Base-by-base conservation (phyloP, 768 basidiomycete genomes). In the Rhodosporidiobolus sp. region DNA sequence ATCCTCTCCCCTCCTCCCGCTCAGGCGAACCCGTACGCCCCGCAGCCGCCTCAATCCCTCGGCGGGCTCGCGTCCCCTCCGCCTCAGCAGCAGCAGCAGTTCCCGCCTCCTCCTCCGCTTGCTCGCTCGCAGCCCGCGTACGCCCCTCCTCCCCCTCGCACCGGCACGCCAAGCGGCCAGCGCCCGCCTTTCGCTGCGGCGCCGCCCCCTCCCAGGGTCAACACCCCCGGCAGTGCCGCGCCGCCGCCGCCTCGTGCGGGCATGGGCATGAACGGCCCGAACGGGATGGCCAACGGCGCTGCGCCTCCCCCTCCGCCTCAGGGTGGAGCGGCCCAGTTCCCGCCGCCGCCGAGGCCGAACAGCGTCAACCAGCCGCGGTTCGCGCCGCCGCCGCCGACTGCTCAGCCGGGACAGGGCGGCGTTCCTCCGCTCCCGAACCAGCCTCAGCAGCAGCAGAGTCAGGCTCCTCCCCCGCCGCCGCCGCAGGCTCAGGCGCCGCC, bases 1-100 rank as follows among this genome's bases (percentile, higher is more conserved):
- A 32, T 61, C 48, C 30, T 61, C 20, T 32, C 88, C 0, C 89
- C 88, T 3, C 87, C 87, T 8, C 86, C 87, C 19, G 83, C 87
- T n/a, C 87, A 6, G 86, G 86, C 43, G 28, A 63, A 56, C 34
- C 60, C 58, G 35, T 66, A 59, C 22, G 65, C 65, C 2, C 65
- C 56, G 34, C 56, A 30, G 20, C 65, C 65, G 32, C 65, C 65
- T 4, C 56, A 30, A 11, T 57, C 65, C 26, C 65, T 55, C 4
- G 34, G 20, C 14, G 56, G 56, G 6, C 22, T 38, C 22, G 34
- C 34, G 24, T 30, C 34, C 12, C 63, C 28, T 1, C 54, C 63
- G 17, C 30, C 58, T 17, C 58, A 53, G 52, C 52, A 34, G 48
- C 52, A 34, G 48, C n/a, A 19, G 60, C 32, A 34, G 48, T 22